These are phyloP conservation scores for Annulohypoxylon maeteangense DNA, from an alignment of 495 filamentous ascomycete genomes.

Conservation along the genomic window DNA sequence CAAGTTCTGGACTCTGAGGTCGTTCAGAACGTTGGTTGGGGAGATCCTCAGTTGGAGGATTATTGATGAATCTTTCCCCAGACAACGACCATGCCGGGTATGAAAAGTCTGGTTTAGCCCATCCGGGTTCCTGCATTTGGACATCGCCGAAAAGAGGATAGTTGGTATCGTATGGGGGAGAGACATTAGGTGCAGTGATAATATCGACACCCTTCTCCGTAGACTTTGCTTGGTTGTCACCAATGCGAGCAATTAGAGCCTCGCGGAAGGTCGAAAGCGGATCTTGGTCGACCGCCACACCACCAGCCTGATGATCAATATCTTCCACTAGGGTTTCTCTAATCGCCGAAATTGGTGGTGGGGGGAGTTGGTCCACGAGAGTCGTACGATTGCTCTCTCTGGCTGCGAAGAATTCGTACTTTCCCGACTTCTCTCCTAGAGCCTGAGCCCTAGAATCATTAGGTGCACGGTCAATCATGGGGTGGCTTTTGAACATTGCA, in stretches of 20 bases:
- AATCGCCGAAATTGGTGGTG: slow-evolving; percentile 28
- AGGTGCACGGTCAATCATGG: slow-evolving; percentile 6
- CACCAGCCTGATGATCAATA: neutral
- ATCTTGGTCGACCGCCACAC: neutral
- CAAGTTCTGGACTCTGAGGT: slow-evolving; percentile 41
- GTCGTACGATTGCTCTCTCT: slow-evolving; percentile 50
- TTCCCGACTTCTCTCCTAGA: slow-evolving; percentile 50
- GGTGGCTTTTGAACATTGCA: slow-evolving; percentile 52
- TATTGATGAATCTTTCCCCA: slow-evolving; percentile 46
- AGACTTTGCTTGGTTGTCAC: neutral
- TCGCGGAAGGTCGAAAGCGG: neutral
- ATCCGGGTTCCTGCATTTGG: slow-evolving; percentile 28
- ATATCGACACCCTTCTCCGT: neutral
- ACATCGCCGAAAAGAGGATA: slow-evolving; percentile 14
- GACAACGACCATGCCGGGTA: slow-evolving; percentile 38
- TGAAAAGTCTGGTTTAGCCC: slow-evolving; percentile 21
- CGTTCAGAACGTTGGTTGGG: slow-evolving; percentile 6
- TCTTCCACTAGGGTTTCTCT: slow-evolving; percentile 26
- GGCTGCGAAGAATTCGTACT: slow-evolving; percentile 54
- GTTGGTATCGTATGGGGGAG: neutral
- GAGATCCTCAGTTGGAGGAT: slow-evolving; percentile 37
- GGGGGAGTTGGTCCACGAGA: slow-evolving; percentile 8
- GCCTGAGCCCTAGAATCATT: slow-evolving; percentile 32
- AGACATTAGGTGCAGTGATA: neutral
- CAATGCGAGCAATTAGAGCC: neutral